phyloP scores from a whole-genome alignment of 164 flowering plant species.

The Magnolia changhungtana region DNA sequence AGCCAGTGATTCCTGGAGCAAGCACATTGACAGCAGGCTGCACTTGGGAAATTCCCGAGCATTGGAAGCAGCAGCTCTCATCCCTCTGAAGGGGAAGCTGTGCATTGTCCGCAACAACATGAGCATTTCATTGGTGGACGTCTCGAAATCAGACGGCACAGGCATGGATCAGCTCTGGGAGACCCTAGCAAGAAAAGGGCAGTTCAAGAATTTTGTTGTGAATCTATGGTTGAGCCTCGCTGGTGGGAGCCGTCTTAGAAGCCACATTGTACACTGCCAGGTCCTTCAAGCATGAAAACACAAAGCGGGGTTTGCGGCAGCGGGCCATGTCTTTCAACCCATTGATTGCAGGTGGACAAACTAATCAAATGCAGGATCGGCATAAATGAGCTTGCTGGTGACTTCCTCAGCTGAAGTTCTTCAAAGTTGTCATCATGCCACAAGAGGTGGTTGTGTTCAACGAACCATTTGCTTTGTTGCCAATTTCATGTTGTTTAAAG shows the following conservation, averaged over 20 bases:
- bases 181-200: constrained; percentile 70
- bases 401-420: background rate
- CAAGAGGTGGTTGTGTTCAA: background rate
- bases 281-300: constrained; percentile 54
- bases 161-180: constrained; percentile 63
- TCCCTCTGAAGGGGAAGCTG: constrained; percentile 62
- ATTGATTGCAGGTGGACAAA: background rate
- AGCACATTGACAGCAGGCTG: constrained; percentile 60
- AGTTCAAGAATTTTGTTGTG: constrained; percentile 53
- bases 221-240: constrained; percentile 74
- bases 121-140: constrained; percentile 73
- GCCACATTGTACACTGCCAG: constrained; percentile 77
- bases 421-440: background rate
- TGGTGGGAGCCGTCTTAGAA: constrained; percentile 56
- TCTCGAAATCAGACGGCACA: constrained; percentile 34
- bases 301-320: background rate
- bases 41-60: constrained; percentile 75
- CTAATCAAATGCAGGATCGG: background rate
- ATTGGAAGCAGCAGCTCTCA: constrained; percentile 72
- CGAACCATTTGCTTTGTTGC: background rate
- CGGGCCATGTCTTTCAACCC: background rate
- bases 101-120: constrained; percentile 75
- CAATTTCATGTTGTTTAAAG: background rate
- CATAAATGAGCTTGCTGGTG: background rate
- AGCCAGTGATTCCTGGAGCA: constrained; percentile 60